Base-by-base conservation (phyloP, 352 stramenopile species). In the Globisporangium spiculum region DNA sequence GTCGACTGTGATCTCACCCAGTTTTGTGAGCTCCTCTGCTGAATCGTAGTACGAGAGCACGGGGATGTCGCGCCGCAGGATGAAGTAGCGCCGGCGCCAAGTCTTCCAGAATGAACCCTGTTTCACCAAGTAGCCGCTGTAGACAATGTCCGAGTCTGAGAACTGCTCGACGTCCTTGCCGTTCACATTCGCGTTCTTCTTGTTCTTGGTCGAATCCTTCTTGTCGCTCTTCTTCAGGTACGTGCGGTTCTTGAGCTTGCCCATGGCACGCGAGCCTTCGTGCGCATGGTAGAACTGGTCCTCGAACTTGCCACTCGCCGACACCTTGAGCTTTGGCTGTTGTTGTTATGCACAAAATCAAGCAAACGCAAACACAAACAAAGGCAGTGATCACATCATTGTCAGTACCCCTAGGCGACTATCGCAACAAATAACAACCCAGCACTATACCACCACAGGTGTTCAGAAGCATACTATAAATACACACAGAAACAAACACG, bases 91-190 rank as follows among this genome's bases (percentile, higher is more conserved):
- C 1, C 82, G 81, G 53, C 82, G 76, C 88, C 88, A 96, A 6
- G 83, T 92, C 69, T 93, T 93, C 88, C 88, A 96, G 76, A 94
- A 96, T 34, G 88, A 96, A 20, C 88, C 88, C 44, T 92, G 85
- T 66, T 96, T 96, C 55, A 93, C 77, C 38, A 96, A 70, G 63
- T 93, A 93, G 6, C 88, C 88, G 22, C 77, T 80, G 26, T 80
- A 90, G 48, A 93, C 77, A 54, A 96, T 94, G 58, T 96, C 86
- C 9, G 88, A 79, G 62, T 94, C 85, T 12, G 85, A 94, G 68
- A 96, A 96, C 73, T 93, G 86, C 63, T 96, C 88, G 30, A 91
- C 83, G 54, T 93, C 85, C 27, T 88, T 88, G 50, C 80, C 80
- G 41, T 86, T 93, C 64, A 89, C 85, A 61, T 92, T 86, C 55